phyloP scores from a whole-genome alignment of 129 eudicot genomes.

The Scalesia atractyloides region DNA sequence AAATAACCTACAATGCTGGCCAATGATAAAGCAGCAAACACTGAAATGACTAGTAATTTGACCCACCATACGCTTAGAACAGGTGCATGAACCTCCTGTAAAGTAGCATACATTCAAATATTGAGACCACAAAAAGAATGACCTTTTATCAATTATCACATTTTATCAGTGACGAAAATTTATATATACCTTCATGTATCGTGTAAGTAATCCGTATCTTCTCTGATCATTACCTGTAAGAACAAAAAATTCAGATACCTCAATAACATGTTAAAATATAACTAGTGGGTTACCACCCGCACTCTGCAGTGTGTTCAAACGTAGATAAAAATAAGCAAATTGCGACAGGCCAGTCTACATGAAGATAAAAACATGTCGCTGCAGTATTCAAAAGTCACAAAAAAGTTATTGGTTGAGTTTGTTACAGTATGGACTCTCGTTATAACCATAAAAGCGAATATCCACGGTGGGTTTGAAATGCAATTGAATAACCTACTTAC shows the following conservation, averaged over 20 bases:
- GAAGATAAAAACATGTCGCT: no score
- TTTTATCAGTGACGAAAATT: slow-evolving; percentile 5
- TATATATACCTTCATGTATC: slow-evolving; percentile 89
- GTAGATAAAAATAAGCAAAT: no score
- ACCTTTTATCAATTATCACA: not conserved
- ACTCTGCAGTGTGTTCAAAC: no score
- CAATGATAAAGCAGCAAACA: slow-evolving; percentile 75
- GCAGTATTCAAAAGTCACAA: no score
- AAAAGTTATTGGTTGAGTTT: no score
- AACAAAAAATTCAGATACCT: slow-evolving; percentile 16
- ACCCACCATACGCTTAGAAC: slow-evolving; percentile 80
- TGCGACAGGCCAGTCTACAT: no score
- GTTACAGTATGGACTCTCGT: no score
- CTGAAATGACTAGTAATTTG: slow-evolving; percentile 63
- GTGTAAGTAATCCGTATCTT: slow-evolving; percentile 72
- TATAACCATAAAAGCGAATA: no score
- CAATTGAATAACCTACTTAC: no score
- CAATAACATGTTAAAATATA: slow-evolving; percentile 1
- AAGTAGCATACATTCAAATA: slow-evolving; percentile 17
- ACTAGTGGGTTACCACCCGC: not conserved
- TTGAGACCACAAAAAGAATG: slow-evolving; percentile 19
- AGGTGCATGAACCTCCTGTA: slow-evolving; percentile 95
- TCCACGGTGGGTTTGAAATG: no score
- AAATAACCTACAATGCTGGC: slow-evolving; percentile 88
- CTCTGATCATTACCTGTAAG: slow-evolving; percentile 58